These are phyloP conservation scores for Apiospora kogelbergensis DNA, from an alignment of 2,329 filamentous ascomycete species.

Conservation along the genomic window DNA sequence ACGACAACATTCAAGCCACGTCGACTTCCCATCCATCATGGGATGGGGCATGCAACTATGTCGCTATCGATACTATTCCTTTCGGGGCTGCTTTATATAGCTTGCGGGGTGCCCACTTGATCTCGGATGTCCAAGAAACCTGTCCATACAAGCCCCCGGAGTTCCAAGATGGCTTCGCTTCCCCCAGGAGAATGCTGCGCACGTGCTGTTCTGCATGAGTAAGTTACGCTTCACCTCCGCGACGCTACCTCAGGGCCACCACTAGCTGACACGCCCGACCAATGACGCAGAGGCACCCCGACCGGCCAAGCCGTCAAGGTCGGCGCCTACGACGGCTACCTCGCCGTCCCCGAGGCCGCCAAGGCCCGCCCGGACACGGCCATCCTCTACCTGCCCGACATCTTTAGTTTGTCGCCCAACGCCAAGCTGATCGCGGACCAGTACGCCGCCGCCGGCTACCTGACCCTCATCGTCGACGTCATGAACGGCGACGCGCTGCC, in stretches of 20 bases:
- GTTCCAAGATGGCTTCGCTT: not conserved
- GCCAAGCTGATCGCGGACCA: slow-evolving; percentile 70
- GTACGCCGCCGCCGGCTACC: slow-evolving; percentile 71
- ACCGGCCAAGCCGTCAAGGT: slow-evolving; percentile 48
- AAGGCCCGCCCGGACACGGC: slow-evolving; percentile 37
- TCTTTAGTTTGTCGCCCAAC: slow-evolving; percentile 58
- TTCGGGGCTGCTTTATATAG: not conserved
- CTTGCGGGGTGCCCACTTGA: not conserved
- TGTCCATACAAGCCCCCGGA: not conserved
- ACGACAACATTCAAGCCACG: too few species aligned
- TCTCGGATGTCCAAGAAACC: not conserved
- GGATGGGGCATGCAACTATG: not conserved
- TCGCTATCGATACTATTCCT: not conserved
- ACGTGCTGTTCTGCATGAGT: not conserved
- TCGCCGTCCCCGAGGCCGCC: slow-evolving; percentile 45
- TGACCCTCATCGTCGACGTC: slow-evolving; percentile 67
- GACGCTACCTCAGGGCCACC: not conserved
- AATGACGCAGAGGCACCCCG: slow-evolving; percentile 42
- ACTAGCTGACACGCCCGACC: not conserved
- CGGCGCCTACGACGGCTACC: slow-evolving; percentile 48
- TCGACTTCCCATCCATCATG: not conserved
- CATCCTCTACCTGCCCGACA: slow-evolving; percentile 48
- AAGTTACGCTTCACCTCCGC: not conserved
- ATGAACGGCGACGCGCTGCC: slow-evolving; percentile 66
- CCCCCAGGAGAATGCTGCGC: slow-evolving; percentile 6